Evolutionary conservation across 2,329 filamentous ascomycete species (phyloP), one percentile per base, ranked within the genome.

Genomic region (Pyricularia pennisetigena): DNA sequence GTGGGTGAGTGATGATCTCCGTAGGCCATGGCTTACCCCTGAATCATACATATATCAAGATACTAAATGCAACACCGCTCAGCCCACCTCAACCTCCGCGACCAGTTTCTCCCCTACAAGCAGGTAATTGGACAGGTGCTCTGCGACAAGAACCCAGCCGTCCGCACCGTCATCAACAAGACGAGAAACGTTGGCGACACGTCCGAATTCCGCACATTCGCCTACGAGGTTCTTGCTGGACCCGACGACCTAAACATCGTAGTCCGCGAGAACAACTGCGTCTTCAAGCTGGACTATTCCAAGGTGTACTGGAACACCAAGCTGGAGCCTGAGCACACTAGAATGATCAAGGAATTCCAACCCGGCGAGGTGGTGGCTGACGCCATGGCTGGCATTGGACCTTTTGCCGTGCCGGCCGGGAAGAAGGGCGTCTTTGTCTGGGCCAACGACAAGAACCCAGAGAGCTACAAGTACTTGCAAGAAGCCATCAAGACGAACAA

Each of bases 261-360:
- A 71, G 85, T 95, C 67, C 87, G 86, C 71, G 93, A 97, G 79
- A 90, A 91, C 73, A 86, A 88, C 70, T 98, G 95, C 80, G 82
- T 84, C n/a, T 99, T 97, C 81, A 84, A 84, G 68, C 98, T 99
- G 78, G 92, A 99, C 81, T 99, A 97, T 78, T 87, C 91, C 70
- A 96, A 96, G 73, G 95, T 99, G 4, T 99, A 99, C 83, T 99
- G 94, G 94, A 99, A 99, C 79, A 93, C 89, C 74, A 89, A 94
- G 72, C 86, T 99, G 16, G 90, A 96, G 74, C 91, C 88, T 0
- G 95, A 99, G 79, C 95, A 99, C 79, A 88, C 90, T 71, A 85
- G 95, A 3, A 82, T 98, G 20, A 87, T 94, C 69, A 81, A 85
- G 67, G 80, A 89, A 68, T 97, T 98, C 81, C 81, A 87, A 68